A percentile compares a stretch with the other conserved stretches of the same genome.
Conservation (phyloP, 352 stramenopile species). For the Phytophthora fragariae region DNA sequence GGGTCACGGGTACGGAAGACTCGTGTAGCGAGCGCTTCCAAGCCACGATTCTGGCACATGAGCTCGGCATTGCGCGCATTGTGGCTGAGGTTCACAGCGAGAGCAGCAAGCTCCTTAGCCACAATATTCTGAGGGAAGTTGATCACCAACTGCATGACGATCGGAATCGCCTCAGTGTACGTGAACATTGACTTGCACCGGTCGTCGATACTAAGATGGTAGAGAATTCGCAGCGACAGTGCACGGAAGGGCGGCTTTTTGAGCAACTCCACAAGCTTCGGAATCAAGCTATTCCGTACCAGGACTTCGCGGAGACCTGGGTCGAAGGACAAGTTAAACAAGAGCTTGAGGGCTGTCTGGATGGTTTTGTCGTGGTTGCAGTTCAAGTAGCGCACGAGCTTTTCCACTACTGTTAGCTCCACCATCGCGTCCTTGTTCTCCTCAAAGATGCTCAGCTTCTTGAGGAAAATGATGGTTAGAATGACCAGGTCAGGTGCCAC, state of each 20-base stretch:
- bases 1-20: constrained; percentile 90
- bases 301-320: constrained; percentile 83
- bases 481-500: constrained; percentile 91
- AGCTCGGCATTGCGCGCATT: constrained; percentile 92
- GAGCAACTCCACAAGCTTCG: constrained; percentile 93
- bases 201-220: constrained; percentile 96
- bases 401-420: constrained; percentile 80
- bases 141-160: constrained; percentile 95
- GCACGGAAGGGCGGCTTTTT: constrained; percentile 93
- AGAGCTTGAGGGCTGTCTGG: constrained; percentile 85
- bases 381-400: constrained; percentile 79
- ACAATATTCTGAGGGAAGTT: constrained; percentile 94
- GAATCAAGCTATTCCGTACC: constrained; percentile 90
- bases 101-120: constrained; percentile 92
- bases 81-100: constrained; percentile 95
- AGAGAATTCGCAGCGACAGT: constrained; percentile 91
- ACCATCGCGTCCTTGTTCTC: constrained; percentile 96
- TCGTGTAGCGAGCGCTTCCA: constrained; percentile 91
- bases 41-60: constrained; percentile 89
- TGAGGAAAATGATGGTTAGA: constrained; percentile 92
- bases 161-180: constrained; percentile 94
- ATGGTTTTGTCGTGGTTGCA: constrained; percentile 90
- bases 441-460: constrained; percentile 95
- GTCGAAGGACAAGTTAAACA: constrained; percentile 97
- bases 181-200: constrained; percentile 96